A percentile compares a stretch with the other conserved stretches of the same genome.
phyloP scores from a whole-genome alignment of 768 basidiomycete species.

The Obba rivulosa region DNA sequence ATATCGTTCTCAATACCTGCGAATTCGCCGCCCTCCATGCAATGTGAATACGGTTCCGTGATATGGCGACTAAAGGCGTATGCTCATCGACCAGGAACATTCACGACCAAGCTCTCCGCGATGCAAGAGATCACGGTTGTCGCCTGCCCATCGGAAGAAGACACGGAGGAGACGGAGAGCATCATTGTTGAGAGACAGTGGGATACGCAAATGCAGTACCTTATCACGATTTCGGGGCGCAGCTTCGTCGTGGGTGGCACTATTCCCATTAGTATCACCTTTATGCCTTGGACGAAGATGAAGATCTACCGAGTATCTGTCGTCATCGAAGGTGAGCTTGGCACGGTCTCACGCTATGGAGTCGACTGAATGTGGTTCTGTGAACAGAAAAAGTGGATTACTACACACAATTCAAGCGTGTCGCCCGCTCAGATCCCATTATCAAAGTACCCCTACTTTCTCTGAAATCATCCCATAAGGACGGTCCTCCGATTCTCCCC shows the following conservation, averaged over 20 bases:
- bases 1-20: slow-evolving; percentile 86
- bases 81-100: slow-evolving; percentile 79
- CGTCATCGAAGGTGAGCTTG: slow-evolving; percentile 69
- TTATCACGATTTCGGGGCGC: slow-evolving; percentile 67
- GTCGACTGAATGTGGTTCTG: background rate
- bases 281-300: slow-evolving; percentile 81
- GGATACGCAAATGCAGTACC: slow-evolving; percentile 84
- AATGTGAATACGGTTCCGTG: slow-evolving; percentile 71
- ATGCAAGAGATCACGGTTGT: slow-evolving; percentile 71
- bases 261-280: slow-evolving; percentile 72
- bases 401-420: slow-evolving; percentile 59
- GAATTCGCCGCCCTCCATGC: slow-evolving; percentile 71
- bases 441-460: slow-evolving; percentile 56
- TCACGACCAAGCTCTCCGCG: slow-evolving; percentile 67
- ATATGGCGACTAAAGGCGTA: slow-evolving; percentile 75
- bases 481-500: slow-evolving; percentile 66
- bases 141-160: slow-evolving; percentile 72
- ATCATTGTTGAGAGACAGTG: slow-evolving; percentile 85
- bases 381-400: slow-evolving; percentile 75
- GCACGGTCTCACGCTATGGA: background rate
- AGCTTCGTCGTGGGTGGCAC: slow-evolving; percentile 80
- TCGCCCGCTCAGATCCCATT: slow-evolving; percentile 65
- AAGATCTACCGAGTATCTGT: slow-evolving; percentile 72
- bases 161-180: slow-evolving; percentile 76
- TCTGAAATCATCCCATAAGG: slow-evolving; percentile 51